These are phyloP conservation scores for Populus nigra DNA, from an alignment of 345 rosid genomes.

Conservation along the genomic window DNA sequence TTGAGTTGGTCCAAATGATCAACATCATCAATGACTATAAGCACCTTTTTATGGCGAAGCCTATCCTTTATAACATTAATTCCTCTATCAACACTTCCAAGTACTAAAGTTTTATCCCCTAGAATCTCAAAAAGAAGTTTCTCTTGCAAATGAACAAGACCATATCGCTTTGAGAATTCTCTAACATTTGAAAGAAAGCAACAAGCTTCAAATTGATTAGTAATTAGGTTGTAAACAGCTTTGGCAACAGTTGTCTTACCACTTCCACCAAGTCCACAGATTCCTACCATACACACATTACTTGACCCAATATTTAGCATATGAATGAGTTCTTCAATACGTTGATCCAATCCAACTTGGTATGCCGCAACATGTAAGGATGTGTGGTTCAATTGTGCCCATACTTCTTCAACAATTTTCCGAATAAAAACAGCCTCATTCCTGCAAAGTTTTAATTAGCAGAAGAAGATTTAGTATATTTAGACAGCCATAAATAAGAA, in stretches of 20 bases:
- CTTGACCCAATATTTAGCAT: constrained; percentile 3
- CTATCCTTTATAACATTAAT: too few relatives aligned
- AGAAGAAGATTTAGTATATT: neutral
- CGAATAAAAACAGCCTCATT: constrained; percentile 11
- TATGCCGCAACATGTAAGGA: constrained; percentile 9
- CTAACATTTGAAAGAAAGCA: constrained; percentile 15
- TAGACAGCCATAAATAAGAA: too few relatives aligned
- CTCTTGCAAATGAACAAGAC: constrained; percentile 6
- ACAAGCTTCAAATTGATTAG: constrained; percentile 13
- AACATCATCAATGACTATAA: too few relatives aligned
- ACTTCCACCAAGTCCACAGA: constrained; percentile 6
- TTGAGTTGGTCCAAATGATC: too few relatives aligned
- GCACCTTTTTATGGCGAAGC: too few relatives aligned
- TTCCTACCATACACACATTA: constrained; percentile 15
- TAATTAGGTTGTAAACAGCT: constrained; percentile 12
- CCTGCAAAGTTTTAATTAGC: neutral
- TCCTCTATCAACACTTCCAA: too few relatives aligned
- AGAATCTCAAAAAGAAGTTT: constrained; percentile 3
- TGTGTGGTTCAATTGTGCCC: neutral
- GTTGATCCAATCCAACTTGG: constrained; percentile 4
- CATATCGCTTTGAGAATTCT: neutral
- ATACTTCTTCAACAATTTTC: neutral
- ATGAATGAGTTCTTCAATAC: neutral
- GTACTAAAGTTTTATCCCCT: too few relatives aligned
- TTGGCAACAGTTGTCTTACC: constrained; percentile 16